Evolutionary conservation across 1,284 basidiomycete genomes (phyloP), one percentile per base, ranked within the genome.

Genomic region (Cryptococcus sp.): DNA sequence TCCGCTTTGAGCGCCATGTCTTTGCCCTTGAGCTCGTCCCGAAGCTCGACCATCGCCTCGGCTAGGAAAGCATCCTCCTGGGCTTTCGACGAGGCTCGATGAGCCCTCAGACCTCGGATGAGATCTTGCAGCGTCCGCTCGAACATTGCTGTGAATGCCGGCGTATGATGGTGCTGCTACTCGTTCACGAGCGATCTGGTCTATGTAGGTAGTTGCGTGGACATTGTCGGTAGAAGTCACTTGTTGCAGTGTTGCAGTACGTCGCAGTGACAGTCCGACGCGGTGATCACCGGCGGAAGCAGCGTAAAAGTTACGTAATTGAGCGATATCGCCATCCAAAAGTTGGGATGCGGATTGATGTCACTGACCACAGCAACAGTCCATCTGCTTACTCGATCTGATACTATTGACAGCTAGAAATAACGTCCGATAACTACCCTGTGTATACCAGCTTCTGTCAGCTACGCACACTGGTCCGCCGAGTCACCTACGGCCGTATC

Each of bases 1-100:
- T 86, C 93, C 0, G 93, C 92, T 79, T 99, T 99, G 67, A 99
- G 84, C 66, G 93, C 91, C 90, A 98, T 95, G 74, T 99, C 96
- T 72, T 92, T 93, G 71, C 85, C 87, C 79, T 87, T 89, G 71
- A 98, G 87, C 81, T 99, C 96, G 58, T 85, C 83, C 60, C 91
- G 83, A 69, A 98, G 96, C 82, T 99, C 85, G 31, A 77, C 76
- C 67, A 84, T 80, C 0, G 81, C 80, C 35, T 79, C 77, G 15
- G 77, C 68, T 35, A 84, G 75, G 61, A 85, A 80, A 40, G 70
- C 72, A 67, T 80, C 78, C 59, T 79, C 72, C 54, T 78, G 73
- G 13, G 75, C 73, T 59, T 78, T 76, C 20, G 75, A 74, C 15
- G 75, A 76, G 38, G 73, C 70, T 57, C 77, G 76, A 68, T 78